Evolutionary conservation across 768 basidiomycete genomes (phyloP), one percentile per base, ranked within the genome.

Genomic region (Amanita muscaria): DNA sequence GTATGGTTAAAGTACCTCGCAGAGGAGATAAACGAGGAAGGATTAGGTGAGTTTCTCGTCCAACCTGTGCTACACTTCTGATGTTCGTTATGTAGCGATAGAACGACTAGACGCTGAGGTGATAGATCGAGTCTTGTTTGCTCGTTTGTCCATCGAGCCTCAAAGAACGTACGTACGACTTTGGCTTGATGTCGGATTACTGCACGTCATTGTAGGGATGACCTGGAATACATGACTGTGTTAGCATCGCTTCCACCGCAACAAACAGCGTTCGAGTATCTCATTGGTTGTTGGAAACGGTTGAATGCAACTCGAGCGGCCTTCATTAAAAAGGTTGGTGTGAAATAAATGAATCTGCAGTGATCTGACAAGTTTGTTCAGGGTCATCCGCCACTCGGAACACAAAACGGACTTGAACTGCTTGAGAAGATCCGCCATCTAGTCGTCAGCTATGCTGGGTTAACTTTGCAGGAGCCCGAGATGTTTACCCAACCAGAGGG

Each of bases 251-350:
- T 97, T 14, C 89, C 91, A 7, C 51, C 76, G 6, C 64, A 80
- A 44, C 80, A 90, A 60, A 91, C 93, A 0, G 72, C 79, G 0
- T 90, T 94, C 48, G 89, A 96, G 56, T 98, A 90, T 59, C 71
- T 99, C 18, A 74, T 89, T 7, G 84, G 84, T 15, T 84, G 86
- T 55, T 99, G 94, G 94, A 91, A 88, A 63, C 76, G 93, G n/a
- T 53, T 86, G 32, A 84, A 86, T 50, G 50, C 64, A 5, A 71
- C 72, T 11, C 69, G 71, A 47, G 62, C 70, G 30, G 64, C 70
- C 14, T 57, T 88, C 16, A 48, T 76, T 34, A 88, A 82, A 57
- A 85, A 78, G 76, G 87, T 81, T n/a, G 22, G 40, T 39, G 4
- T 31, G 18, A 18, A 19, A 14, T 4, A 5, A 18, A 38, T 27